phyloP scores from a whole-genome alignment of 345 rosid genomes.

The Eucalyptus tenuipes region DNA sequence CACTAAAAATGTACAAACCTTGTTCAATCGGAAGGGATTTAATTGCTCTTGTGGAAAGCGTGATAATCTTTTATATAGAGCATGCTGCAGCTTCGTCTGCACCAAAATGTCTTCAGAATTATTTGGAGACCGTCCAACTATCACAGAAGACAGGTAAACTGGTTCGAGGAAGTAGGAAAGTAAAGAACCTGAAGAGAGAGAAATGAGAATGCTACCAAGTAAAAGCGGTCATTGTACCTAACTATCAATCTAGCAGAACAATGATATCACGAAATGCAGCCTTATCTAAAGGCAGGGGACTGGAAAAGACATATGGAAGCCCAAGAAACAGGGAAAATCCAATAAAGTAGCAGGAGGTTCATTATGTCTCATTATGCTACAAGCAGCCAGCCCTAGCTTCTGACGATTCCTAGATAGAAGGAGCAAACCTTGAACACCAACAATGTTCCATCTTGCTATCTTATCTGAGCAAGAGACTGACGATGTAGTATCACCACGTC shows the following conservation, averaged over 20 bases:
- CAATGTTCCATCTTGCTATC: slow-evolving; percentile 83
- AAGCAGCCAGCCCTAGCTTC: background rate
- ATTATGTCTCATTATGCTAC: background rate
- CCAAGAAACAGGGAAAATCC: background rate
- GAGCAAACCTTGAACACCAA: slow-evolving; percentile 80
- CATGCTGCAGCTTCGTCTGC: slow-evolving; percentile 36
- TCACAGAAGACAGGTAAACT: slow-evolving; percentile 62
- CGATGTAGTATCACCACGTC: slow-evolving; percentile 84
- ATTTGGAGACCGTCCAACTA: slow-evolving; percentile 48
- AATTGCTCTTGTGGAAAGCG: slow-evolving; percentile 25
- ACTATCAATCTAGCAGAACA: background rate
- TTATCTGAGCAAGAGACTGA: slow-evolving; percentile 93
- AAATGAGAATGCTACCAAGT: background rate
- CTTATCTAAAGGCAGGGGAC: background rate
- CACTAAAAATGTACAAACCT: slow-evolving; percentile 21
- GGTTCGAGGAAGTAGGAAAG: slow-evolving; percentile 62
- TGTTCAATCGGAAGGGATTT: slow-evolving; percentile 36
- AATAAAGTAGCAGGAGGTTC: background rate
- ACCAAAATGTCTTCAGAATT: slow-evolving; percentile 17
- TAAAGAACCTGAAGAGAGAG: slow-evolving; percentile 56
- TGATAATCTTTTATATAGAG: slow-evolving; percentile 41
- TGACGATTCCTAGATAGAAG: background rate
- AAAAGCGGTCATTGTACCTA: background rate
- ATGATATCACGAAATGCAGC: background rate
- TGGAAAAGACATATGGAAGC: background rate